A percentile compares a stretch with the other conserved stretches of the same genome.
Conservation (phyloP, 306 rosid species). For the Quercus glauca region DNA sequence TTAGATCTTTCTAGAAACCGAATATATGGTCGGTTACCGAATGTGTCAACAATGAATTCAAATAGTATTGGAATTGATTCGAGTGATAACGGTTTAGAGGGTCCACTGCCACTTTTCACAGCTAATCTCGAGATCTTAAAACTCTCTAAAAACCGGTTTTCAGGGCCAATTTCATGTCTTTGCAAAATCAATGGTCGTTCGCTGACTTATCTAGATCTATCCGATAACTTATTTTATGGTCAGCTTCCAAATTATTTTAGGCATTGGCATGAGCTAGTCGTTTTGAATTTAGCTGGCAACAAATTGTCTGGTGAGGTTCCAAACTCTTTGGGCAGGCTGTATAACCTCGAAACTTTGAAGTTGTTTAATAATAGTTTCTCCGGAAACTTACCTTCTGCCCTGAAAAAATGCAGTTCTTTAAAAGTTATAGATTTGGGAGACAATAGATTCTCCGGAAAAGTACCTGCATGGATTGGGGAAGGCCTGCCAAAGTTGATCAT, state of each 20-base stretch:
- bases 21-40: constrained; percentile 17
- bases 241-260: not conserved
- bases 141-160: not conserved
- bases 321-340: not conserved
- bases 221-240: not conserved
- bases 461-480: constrained; percentile 25
- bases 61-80: constrained; percentile 1
- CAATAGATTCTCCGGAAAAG: constrained; percentile 15
- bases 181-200: not conserved
- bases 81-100: constrained; percentile 21
- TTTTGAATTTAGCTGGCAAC: not conserved
- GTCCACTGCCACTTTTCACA: not conserved
- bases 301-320: not conserved
- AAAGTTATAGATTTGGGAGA: constrained; percentile 24
- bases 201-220: not conserved
- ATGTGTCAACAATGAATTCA: not conserved
- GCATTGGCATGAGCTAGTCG: not conserved
- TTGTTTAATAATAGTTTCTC: not conserved
- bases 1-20: constrained; percentile 28
- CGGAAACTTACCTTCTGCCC: not conserved
- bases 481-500: not conserved
- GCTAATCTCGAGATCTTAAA: not conserved
- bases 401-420: not conserved
- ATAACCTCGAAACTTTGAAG: not conserved
- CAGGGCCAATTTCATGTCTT: not conserved